These are phyloP conservation scores for Harringtonia lauricola DNA, from an alignment of 2,329 filamentous ascomycete species.

Conservation along the genomic window DNA sequence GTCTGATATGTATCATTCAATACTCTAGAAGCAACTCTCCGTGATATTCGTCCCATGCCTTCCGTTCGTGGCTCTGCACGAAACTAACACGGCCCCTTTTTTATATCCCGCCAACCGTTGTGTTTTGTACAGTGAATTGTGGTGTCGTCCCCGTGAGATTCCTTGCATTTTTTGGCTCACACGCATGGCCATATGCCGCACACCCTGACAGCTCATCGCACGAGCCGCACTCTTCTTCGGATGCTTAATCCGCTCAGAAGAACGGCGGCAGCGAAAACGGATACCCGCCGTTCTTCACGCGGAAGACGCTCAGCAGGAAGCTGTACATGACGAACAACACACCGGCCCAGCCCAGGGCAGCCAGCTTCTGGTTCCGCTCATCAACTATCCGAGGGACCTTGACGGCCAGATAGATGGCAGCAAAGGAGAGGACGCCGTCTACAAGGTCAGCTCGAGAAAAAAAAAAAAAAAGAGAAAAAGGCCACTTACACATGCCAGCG, in stretches of 20 bases:
- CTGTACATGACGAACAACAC: slow-evolving; percentile 80
- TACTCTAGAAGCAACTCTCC: too few relatives aligned
- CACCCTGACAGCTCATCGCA: too few relatives aligned
- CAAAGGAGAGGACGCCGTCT: slow-evolving; percentile 70
- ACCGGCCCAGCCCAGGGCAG: slow-evolving; percentile 67
- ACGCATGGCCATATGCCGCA: too few relatives aligned
- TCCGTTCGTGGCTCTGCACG: neutral
- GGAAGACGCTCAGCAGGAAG: slow-evolving; percentile 87
- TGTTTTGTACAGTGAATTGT: too few relatives aligned
- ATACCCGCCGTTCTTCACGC: slow-evolving; percentile 89
- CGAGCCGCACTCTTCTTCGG: too few relatives aligned
- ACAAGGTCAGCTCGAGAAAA: neutral
- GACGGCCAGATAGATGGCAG: slow-evolving; percentile 78
- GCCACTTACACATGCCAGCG: slow-evolving; percentile 69
- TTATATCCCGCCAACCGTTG: neutral
- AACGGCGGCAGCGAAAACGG: slow-evolving; percentile 93
- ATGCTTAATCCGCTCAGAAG: slow-evolving; percentile 35
- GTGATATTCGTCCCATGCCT: too few relatives aligned
- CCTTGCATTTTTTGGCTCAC: too few relatives aligned
- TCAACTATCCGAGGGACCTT: slow-evolving; percentile 87
- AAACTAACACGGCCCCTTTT: neutral
- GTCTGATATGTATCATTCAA: too few relatives aligned
- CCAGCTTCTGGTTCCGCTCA: slow-evolving; percentile 65
- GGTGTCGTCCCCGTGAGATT: too few relatives aligned
- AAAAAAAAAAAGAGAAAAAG: neutral